Conservation (phyloP, 2,329 filamentous ascomycete genomes). For the Helminthosporium solani region DNA sequence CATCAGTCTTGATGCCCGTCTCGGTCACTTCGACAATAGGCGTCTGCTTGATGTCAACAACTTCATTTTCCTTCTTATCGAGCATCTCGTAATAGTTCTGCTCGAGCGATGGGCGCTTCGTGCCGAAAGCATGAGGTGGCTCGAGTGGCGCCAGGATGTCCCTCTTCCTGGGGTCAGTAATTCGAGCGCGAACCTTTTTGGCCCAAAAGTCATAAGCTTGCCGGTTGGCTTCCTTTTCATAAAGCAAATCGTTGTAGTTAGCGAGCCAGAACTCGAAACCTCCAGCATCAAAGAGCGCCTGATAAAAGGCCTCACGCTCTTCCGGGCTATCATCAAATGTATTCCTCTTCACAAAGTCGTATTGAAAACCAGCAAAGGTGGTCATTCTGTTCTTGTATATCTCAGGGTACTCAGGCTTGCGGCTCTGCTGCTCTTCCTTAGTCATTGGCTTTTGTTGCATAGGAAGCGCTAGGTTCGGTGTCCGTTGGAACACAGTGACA, state of each 20-base stretch:
- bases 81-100: slow-evolving; percentile 51
- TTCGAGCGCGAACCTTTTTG: slow-evolving; percentile 46
- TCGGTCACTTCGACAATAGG: slow-evolving; percentile 44
- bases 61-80: slow-evolving; percentile 45
- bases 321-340: slow-evolving; percentile 51
- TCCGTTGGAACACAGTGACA: slow-evolving; percentile 65
- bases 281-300: slow-evolving; percentile 44
- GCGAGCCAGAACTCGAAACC: slow-evolving; percentile 47
- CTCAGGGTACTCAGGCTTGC: slow-evolving; percentile 44
- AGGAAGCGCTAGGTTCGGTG: slow-evolving; percentile 64
- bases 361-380: slow-evolving; percentile 61
- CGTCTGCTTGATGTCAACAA: slow-evolving; percentile 46
- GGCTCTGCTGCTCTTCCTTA: slow-evolving; percentile 52
- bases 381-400: slow-evolving; percentile 56
- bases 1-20: slow-evolving; percentile 43
- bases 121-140: slow-evolving; percentile 49
- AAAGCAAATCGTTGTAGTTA: slow-evolving; percentile 45
- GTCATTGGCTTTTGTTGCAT: slow-evolving; percentile 57
- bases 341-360: slow-evolving; percentile 55
- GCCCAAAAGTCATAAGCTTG: slow-evolving; percentile 51
- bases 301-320: slow-evolving; percentile 47
- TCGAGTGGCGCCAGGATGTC: slow-evolving; percentile 50
- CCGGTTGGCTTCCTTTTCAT: slow-evolving; percentile 45
- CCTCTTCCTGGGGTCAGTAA: slow-evolving; percentile 47
- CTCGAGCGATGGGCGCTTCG: slow-evolving; percentile 50